Percentiles rank a stretch among this genome's conserved stretches.
phyloP scores from a whole-genome alignment of 306 rosid species.

The Cicer arietinum region DNA sequence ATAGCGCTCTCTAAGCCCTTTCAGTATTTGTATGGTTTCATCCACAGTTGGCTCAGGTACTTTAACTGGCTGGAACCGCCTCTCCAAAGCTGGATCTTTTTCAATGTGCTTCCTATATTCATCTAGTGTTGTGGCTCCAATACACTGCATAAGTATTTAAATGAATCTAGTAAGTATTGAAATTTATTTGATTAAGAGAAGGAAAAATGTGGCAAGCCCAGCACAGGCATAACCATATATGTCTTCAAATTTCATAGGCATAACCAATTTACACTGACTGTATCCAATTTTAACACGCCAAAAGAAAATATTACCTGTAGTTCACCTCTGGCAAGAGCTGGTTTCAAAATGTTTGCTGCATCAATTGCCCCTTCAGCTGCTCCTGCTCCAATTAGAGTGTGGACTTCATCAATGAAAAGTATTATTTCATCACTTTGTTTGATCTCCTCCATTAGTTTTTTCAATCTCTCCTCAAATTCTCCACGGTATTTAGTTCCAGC shows the following conservation, averaged over 20 bases:
- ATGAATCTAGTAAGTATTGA: background rate
- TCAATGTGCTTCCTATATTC: conserved; percentile 98
- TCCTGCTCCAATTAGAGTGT: conserved; percentile 96
- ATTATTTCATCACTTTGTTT: conserved; percentile 96
- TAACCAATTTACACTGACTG: no score
- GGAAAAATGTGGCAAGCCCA: background rate
- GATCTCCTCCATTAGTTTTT: conserved; percentile 97
- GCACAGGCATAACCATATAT: background rate
- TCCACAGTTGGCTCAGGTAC: conserved; percentile 95
- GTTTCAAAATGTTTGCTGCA: conserved; percentile 93
- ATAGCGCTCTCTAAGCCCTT: conserved; percentile 92
- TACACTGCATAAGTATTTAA: conserved; percentile 67
- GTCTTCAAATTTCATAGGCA: background rate
- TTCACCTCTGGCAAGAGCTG: conserved; percentile 98
- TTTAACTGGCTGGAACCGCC: conserved; percentile 93
- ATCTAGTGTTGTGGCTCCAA: conserved; percentile 95
- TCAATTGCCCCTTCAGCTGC: conserved; percentile 99
- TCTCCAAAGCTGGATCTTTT: conserved; percentile 93
- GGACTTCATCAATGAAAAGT: conserved; percentile 92
- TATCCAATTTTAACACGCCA: conserved; percentile 5
- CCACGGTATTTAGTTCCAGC: conserved; percentile 99
- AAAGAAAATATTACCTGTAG: conserved; percentile 67
- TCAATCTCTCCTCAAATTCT: conserved; percentile 94
- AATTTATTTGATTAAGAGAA: background rate
- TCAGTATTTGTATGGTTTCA: conserved; percentile 83